Evolutionary conservation across 140 eudicot genomes (phyloP), one percentile per base, ranked within the genome.

Genomic region (Ambrosia hybrid): DNA sequence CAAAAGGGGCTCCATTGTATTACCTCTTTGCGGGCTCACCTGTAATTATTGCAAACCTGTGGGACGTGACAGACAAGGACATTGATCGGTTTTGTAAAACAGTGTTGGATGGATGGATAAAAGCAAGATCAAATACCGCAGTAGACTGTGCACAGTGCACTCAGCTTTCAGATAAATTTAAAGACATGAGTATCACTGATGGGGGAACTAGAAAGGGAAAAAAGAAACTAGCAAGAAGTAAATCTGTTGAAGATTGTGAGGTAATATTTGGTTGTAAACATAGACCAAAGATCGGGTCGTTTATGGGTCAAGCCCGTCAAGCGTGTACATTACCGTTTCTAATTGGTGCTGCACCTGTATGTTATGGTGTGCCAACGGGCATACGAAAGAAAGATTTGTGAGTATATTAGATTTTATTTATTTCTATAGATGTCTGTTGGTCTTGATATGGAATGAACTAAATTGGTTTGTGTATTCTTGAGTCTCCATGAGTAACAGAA

Each of bases 61-160:
- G 99, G 99, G 96, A 88, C 51, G 99, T 94, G 58, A 94, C 99
- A 1, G 99, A 94, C 83, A 86, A 79, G 64, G 99, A 94, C 81
- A 94, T 94, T 46, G 99, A 94, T 73, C 88, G 99, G 68, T 94
- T 94, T 68, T 97, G 91, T 1, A 94, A 88, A 72, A 89, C 96
- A 8, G 71, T 94, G 88, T 91, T 94, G 45, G 87, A 84, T 72
- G 87, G 92, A 0, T 90, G 94, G 85, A 56, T 91, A 65, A 76
- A 65, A 72, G 94, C 88, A 65, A 83, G 99, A 67, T 83, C 91
- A 69, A 81, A 12, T 11, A 81, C 65, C 48, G 81, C 86, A 3
- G 16, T 14, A 4, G 76, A 65, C 34, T 88, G 96, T 79, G 71
- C 70, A 64, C 85, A 86, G 57, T 90, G 96, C 80, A 75, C 73